These are phyloP conservation scores for Castanea crenata DNA, from an alignment of 306 rosid species.

Conservation along the genomic window DNA sequence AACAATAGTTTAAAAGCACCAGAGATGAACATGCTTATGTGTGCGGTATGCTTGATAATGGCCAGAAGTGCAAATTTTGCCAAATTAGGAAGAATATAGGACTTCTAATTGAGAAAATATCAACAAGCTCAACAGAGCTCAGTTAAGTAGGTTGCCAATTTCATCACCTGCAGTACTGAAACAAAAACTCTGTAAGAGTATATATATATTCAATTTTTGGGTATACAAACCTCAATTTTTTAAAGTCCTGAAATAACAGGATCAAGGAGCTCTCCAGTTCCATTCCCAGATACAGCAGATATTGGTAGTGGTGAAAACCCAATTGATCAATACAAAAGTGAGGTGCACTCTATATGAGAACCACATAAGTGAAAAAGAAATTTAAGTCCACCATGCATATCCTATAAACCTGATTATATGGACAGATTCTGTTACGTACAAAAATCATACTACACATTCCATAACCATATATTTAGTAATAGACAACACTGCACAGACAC, in stretches of 20 bases:
- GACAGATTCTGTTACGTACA: background rate
- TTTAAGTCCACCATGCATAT: background rate
- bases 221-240: constrained; percentile 66
- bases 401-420: background rate
- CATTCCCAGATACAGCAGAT: constrained; percentile 90
- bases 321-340: constrained; percentile 25
- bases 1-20: constrained; percentile 2
- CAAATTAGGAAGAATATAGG: background rate
- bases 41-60: background rate
- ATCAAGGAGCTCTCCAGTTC: constrained; percentile 97
- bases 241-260: constrained; percentile 76
- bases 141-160: background rate
- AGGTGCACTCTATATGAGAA: background rate
- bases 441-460: background rate
- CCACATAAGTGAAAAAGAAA: background rate
- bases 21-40: constrained; percentile 9
- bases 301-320: constrained; percentile 81
- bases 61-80: background rate
- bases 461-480: background rate
- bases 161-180: background rate
- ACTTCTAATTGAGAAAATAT: background rate
- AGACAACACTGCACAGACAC: background rate
- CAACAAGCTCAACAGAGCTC: background rate
- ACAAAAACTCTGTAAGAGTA: background rate
- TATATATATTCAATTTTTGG: constrained; percentile 8